A percentile compares a stretch with the other conserved stretches of the same genome.
Evolutionary conservation across 164 flowering plant genomes (phyloP).

Genomic region (Taxillus chinensis): DNA sequence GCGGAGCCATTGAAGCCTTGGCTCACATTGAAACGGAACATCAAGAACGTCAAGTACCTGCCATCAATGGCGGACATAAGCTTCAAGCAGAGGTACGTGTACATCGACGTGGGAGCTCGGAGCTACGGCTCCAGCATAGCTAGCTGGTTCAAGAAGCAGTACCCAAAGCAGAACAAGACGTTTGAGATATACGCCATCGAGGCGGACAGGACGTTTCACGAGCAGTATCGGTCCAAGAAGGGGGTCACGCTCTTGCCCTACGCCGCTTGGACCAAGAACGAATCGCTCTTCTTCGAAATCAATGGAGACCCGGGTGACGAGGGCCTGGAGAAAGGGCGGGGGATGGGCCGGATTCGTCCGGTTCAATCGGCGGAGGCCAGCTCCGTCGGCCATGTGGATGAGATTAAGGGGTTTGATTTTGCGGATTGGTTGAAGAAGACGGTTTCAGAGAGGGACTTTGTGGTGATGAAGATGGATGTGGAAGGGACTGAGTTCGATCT

Average conservation of each 20-base stretch:
- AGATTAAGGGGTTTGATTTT: slow-evolving; percentile 87
- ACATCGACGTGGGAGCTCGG: slow-evolving; percentile 88
- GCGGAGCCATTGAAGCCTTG: slow-evolving; percentile 95
- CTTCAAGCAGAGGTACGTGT: slow-evolving; percentile 69
- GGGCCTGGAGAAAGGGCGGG: slow-evolving; percentile 40
- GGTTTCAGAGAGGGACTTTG: slow-evolving; percentile 71
- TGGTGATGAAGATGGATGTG: slow-evolving; percentile 99
- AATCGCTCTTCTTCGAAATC: slow-evolving; percentile 69
- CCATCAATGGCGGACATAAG: slow-evolving; percentile 72
- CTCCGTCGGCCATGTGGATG: slow-evolving; percentile 36
- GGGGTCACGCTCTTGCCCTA: slow-evolving; percentile 65
- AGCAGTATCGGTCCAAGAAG: slow-evolving; percentile 55
- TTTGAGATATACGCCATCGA: slow-evolving; percentile 88
- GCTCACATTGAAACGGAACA: slow-evolving; percentile 75
- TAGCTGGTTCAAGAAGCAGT: slow-evolving; percentile 93
- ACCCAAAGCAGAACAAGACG: slow-evolving; percentile 85
- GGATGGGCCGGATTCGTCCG: slow-evolving; percentile 89
- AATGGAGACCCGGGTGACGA: slow-evolving; percentile 56
- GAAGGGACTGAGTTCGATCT: slow-evolving; percentile 95
- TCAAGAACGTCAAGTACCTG: slow-evolving; percentile 64
- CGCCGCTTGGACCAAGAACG: slow-evolving; percentile 93
- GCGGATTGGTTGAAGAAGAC: slow-evolving; percentile 85
- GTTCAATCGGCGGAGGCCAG: slow-evolving; percentile 15
- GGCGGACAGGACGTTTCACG: slow-evolving; percentile 73
- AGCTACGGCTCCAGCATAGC: slow-evolving; percentile 94